Evolutionary conservation across 768 basidiomycete species (phyloP), one percentile per base, ranked within the genome.

Genomic region (Agrocybe chaxingu): DNA sequence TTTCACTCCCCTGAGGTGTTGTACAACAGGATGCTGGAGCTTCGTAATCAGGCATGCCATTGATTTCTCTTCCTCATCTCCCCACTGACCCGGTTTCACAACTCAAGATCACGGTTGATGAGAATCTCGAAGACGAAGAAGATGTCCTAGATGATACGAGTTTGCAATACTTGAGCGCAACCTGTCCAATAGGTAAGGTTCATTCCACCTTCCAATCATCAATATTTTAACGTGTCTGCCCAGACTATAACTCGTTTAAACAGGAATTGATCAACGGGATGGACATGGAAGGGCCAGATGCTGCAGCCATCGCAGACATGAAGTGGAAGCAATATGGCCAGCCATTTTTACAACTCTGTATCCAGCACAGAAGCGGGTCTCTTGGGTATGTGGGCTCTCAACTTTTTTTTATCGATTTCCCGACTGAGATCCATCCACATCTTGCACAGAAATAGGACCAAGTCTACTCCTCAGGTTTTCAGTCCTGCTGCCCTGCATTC

Each of bases 141-240:
- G 68, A 70, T 12, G 58, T 73, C 31, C 62, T 74, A 18, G 64
- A 64, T 7, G 69, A 75, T 50, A 64, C 63, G 31, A 62, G 62
- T 9, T 48, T 80, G 36, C 58, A 72, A 55, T 57, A 58, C 18
- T 50, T 79, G 6, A 75, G 75, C 50, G 54, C 58, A 4, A 66
- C 63, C 8, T 67, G 71, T 45, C 79, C 79, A 1, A 56, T 61
- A 59, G 79, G 79, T 75, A 48, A 43, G 52, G 29, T 34, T 45
- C 12, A 9, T 19, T 33, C n/a, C 33, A 9, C 2, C 39, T 42
- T 4, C 16, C 13, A 37, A 30, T n/a, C 16, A 39, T 53, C 41
- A 8, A n/a, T 18, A 33, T 29, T 12, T 4, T 34, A 47, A 47
- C 45, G 47, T 9, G 24, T 37, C 19, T 33, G 12, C 19, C 12